Base-by-base conservation (phyloP, 176 grass and related monocot species). In the Metroxylon sagu region DNA sequence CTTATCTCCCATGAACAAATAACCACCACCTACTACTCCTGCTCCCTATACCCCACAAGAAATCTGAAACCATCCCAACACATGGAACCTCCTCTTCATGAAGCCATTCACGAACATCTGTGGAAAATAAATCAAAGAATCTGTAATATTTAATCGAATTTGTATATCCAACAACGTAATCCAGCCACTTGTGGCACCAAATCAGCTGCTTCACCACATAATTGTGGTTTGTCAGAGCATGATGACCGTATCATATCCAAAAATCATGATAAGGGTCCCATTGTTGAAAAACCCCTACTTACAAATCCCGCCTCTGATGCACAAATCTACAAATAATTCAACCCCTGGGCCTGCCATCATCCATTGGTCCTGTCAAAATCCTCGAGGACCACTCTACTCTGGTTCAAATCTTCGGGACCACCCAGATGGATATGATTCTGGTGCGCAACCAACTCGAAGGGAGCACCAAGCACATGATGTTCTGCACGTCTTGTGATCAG, bases 391-490 rank as follows among this genome's bases (percentile, higher is more conserved):
- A 83, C 79, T 25, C 26, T 63, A 57, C 4, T 0, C 4, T 0
- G 28, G 3, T 29, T 4, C 27, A 28, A 4, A 28, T 28, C 1
- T 28, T 29, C 4, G 28, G 28, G 28, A 29, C 28, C 28, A 29
- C 21, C 21, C 28, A 29, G 4, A 53, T 3, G 10, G 72, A 77
- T 54, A 50, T 89, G 71, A 73, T 80, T 29, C 52, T 30, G 83
- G 77, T 62, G 73, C 77, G 59, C 70, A 54, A 72, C 62, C 56
- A 80, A 77, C 53, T 63, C 57, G 58, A 50, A 59, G 50, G 76
- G 76, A 63, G 69, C 74, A 89, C 80, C 69, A 77, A 19, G 54
- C 80, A 77, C 67, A 69, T 84, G 73, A 76, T 53, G 18, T 54
- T 61, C 52, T 73, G 69, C 43, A 54, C 69, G 39, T 5, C 28